Evolutionary conservation across 768 basidiomycete species (phyloP), one percentile per base, ranked within the genome.

Genomic region (Naganishia randhawae): DNA sequence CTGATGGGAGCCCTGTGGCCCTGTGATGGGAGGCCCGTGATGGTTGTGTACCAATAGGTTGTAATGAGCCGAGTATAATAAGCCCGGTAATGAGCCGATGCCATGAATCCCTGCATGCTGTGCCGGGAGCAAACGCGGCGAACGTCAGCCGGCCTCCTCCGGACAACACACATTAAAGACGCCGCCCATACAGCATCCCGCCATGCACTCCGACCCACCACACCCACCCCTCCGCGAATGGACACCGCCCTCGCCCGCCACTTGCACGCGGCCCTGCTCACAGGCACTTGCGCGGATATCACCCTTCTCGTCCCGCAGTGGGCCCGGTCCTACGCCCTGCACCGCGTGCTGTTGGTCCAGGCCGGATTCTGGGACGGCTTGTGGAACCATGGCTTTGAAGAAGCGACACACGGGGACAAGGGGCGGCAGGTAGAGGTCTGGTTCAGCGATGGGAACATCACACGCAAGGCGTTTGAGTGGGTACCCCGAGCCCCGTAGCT

Each of bases 401-500:
- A 78, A 57, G 65, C 72, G 74, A 63, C 67, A 71, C 19, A 74
- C 72, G 32, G 68, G 71, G 31, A 71, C 67, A 32, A 66, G 27
- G 63, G 48, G 9, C 50, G 50, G 63, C 84, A 87, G 69, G 85
- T 94, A 57, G 83, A 86, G 71, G 82, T 94, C 50, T 82, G 83
- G 51, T 89, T 93, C 71, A 88, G 92, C 75, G 92, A 94, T 76
- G 85, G 82, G 17, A 95, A 94, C 75, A 94, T 95, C 76, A 91
- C 91, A 9, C 84, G 92, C 72, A 85, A 90, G 77, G 92, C 92
- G 14, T 95, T 96, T 77, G 92, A 94, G 91, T 92, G 81, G 79
- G 91, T 85, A n/a, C 11, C 25, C 65, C 64, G 62, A 50, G 17
- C 63, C 45, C 14, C n/a, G 22, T 7, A 19, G 16, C 22, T 50